These are phyloP conservation scores for Endogone sp. DNA, from an alignment of 192 early-diverging fungal species.

Conservation along the genomic window DNA sequence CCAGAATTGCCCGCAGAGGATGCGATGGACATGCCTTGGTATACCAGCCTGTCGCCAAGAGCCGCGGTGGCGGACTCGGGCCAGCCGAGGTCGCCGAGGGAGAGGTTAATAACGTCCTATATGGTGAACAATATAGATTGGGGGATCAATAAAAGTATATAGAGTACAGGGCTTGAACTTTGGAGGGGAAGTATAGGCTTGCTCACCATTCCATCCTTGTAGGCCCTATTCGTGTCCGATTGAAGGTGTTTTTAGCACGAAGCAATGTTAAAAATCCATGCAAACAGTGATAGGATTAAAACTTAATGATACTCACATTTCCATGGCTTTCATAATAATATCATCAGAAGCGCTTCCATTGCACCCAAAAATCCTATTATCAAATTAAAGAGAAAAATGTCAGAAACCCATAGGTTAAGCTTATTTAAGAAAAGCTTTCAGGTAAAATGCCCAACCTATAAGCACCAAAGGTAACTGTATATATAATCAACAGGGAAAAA, in stretches of 20 bases:
- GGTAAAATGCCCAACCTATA: constrained; percentile 21
- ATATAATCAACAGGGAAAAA: background rate
- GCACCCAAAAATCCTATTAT: constrained; percentile 52
- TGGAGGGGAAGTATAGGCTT: constrained; percentile 17
- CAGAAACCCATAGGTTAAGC: background rate
- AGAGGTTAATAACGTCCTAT: constrained; percentile 60
- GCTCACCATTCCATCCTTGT: constrained; percentile 31
- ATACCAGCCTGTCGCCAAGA: constrained; percentile 33
- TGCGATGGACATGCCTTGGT: constrained; percentile 53
- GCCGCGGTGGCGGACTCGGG: constrained; percentile 44
- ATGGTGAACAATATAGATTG: background rate
- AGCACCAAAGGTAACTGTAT: constrained; percentile 52
- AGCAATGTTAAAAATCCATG: background rate
- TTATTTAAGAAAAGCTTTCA: background rate
- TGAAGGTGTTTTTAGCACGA: too few species aligned
- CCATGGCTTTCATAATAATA: constrained; percentile 56
- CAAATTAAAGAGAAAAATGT: background rate
- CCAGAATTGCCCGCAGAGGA: constrained; percentile 79
- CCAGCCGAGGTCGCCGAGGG: constrained; percentile 58
- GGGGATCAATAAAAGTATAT: constrained; percentile 4
- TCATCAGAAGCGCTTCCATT: constrained; percentile 39
- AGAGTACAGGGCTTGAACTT: constrained; percentile 20
- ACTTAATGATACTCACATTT: constrained; percentile 28
- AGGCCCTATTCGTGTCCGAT: constrained; percentile 1
- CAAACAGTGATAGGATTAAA: constrained; percentile 10